Evolutionary conservation across 768 basidiomycete species (phyloP), one percentile per base, ranked within the genome.

Genomic region (Boletellus emodensis): DNA sequence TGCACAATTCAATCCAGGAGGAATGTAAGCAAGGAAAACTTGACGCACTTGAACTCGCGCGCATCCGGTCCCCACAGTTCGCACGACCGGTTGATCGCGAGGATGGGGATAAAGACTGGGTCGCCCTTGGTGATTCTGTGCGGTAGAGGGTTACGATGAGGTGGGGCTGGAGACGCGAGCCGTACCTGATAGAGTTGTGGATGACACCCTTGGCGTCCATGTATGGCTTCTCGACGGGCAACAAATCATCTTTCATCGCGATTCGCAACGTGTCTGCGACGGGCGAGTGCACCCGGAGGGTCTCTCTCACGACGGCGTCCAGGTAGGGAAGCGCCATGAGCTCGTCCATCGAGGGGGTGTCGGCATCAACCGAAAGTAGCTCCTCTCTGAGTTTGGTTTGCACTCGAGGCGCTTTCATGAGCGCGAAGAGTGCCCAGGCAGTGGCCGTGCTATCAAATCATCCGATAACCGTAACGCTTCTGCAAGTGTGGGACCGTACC

Each of bases 301-400:
- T 78, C 67, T 86, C 85, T 10, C 79, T 75, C n/a, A n/a, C n/a
- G n/a, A n/a, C n/a, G n/a, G n/a, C n/a, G n/a, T n/a, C n/a, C n/a
- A n/a, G n/a, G n/a, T 2, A 87, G 0, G 83, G 77, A 5, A 91
- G 71, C 2, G 75, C 71, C 49, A 79, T 77, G 1, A 90, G 74
- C 40, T 83, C 75, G 28, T 90, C 87, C 81, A 87, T 87, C 1
- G 76, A 75, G 1, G 85, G 85, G 0, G 67, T 77, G 15, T 85
- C 80, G 0, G 80, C 80, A 4, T 71, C 58, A 11, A 84, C 67
- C 0, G 69, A 59, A 17, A 78, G 62, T 0, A 84, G 20, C 18
- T 43, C 42, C 7, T 43, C 42, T n/a, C 42, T 30, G 18, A 43
- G 42, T 20, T 43, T 43, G 11, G 17, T 15, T 28, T 43, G 42